Evolutionary conservation across 2,329 filamentous ascomycete genomes (phyloP), one percentile per base, ranked within the genome.

Genomic region (Saccharata proteae): DNA sequence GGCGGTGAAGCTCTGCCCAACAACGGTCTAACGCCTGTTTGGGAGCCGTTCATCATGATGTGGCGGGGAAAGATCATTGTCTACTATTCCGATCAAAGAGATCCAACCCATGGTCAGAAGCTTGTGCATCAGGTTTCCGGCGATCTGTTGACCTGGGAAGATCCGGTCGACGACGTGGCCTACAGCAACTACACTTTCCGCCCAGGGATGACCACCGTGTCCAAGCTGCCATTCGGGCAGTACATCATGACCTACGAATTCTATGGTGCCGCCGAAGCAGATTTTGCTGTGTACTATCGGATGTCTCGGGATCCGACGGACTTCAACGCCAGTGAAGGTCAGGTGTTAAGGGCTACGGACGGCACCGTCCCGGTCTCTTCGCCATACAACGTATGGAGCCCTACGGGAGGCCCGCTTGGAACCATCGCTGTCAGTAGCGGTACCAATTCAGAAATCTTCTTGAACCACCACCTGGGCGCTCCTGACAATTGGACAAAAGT

Each of bases 1-100:
- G 78, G 77, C 19, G 74, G 74, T n/a, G 62, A 63, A 27, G 74
- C 76, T 2, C 44, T 59, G 1, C 69, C 76, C 3, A 65, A 71
- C 44, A 79, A 82, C 44, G 77, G 73, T 2, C 49, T 73, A 21
- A 77, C 74, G 0, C 74, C 77, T 1, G 71, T 83, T 13, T 83
- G 78, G 78, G 79, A 83, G 49, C 78, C 78, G 0, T 80, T 77
- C 49, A 53, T 82, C 24, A 64, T 66, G 48, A 58, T 65, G 26
- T 65, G 74, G 48, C 55, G 77, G 34, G 62, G 69, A 32, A 59
- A 69, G 30, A 55, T 82, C 12, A 65, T 81, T 20, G 59, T 67
- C 43, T 82, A 79, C 60, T 82, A 81, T 57, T 74, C 76, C 2
- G 78, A 82, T 50, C 78, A 82, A 48, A 67, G 77, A 20, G 74